Percentiles rank a stretch among this genome's conserved stretches.
These are phyloP conservation scores for Aspergillus sp. DNA, from an alignment of 2,329 filamentous ascomycete species.

Conservation along the genomic window DNA sequence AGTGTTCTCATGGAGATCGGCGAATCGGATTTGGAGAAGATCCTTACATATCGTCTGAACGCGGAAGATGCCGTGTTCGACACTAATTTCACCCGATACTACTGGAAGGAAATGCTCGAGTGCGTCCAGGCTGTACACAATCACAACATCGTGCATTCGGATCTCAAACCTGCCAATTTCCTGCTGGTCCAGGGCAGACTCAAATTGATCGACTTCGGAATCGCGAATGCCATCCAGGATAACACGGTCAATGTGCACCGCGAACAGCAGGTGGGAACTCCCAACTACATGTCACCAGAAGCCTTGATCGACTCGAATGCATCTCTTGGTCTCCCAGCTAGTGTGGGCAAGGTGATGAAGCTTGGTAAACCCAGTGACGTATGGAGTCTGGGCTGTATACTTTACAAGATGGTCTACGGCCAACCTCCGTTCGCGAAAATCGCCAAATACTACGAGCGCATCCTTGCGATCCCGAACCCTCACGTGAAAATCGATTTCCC, in stretches of 20 bases:
- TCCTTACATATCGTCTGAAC: constrained; percentile 72
- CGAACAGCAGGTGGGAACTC: constrained; percentile 91
- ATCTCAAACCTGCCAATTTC: constrained; percentile 96
- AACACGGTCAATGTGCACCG: constrained; percentile 97
- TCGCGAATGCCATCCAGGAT: constrained; percentile 96
- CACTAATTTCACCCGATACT: constrained; percentile 88
- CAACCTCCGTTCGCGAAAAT: constrained; percentile 93
- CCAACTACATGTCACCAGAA: constrained; percentile 98
- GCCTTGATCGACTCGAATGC: constrained; percentile 85
- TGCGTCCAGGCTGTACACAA: constrained; percentile 88
- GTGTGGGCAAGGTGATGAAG: constrained; percentile 76
- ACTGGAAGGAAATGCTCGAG: constrained; percentile 99
- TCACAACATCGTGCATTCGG: constrained; percentile 91
- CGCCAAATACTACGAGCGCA: constrained; percentile 78
- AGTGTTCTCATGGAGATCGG: constrained; percentile 97
- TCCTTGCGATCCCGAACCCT: constrained; percentile 56
- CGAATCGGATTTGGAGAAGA: constrained; percentile 85
- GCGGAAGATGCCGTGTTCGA: constrained; percentile 76
- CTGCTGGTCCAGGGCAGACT: constrained; percentile 84
- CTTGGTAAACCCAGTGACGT: constrained; percentile 94
- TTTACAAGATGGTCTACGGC: constrained; percentile 99
- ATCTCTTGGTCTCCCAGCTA: constrained; percentile 48
- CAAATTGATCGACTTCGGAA: constrained; percentile 98
- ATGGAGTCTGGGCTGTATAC: constrained; percentile 93
- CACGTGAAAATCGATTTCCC: constrained; percentile 50